Percentiles rank a stretch among this genome's conserved stretches.
phyloP scores from a whole-genome alignment of 768 basidiomycete species.

The Polyporus arcularius region DNA sequence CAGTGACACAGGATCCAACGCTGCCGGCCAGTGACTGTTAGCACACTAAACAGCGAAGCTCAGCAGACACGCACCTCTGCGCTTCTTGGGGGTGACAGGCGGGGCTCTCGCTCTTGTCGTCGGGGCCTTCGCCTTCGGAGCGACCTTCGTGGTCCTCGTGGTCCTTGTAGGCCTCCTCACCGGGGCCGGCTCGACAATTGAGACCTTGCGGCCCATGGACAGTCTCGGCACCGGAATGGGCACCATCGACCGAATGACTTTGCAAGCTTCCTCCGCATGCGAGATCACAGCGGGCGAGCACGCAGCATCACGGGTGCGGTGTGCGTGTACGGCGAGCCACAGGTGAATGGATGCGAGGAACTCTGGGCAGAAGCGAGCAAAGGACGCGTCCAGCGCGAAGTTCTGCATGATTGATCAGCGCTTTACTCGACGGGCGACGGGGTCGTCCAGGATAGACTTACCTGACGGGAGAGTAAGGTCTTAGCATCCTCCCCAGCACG shows the following conservation, averaged over 20 bases:
- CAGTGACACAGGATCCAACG: slow-evolving; percentile 22
- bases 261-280: slow-evolving; percentile 57
- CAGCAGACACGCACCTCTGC: slow-evolving; percentile 41
- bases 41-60: no score
- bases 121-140: slow-evolving; percentile 14
- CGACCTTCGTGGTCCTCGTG: neutral
- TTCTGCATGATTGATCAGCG: slow-evolving; percentile 24
- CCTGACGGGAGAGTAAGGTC: slow-evolving; percentile 42
- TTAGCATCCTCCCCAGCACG: slow-evolving; percentile 40
- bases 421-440: neutral
- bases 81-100: slow-evolving; percentile 46
- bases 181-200: neutral
- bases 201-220: slow-evolving; percentile 9
- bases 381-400: slow-evolving; percentile 28
- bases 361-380: slow-evolving; percentile 39
- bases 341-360: slow-evolving; percentile 60
- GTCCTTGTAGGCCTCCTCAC: slow-evolving; percentile 9
- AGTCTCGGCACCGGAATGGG: slow-evolving; percentile 5
- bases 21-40: slow-evolving; percentile 14
- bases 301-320: slow-evolving; percentile 48
- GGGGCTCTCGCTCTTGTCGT: slow-evolving; percentile 19
- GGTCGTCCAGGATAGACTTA: slow-evolving; percentile 29
- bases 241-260: slow-evolving; percentile 44
- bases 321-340: slow-evolving; percentile 71
- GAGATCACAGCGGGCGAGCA: slow-evolving; percentile 47